Evolutionary conservation across 768 basidiomycete species (phyloP), one percentile per base, ranked within the genome.

Genomic region (Boletus vinaceobasis): DNA sequence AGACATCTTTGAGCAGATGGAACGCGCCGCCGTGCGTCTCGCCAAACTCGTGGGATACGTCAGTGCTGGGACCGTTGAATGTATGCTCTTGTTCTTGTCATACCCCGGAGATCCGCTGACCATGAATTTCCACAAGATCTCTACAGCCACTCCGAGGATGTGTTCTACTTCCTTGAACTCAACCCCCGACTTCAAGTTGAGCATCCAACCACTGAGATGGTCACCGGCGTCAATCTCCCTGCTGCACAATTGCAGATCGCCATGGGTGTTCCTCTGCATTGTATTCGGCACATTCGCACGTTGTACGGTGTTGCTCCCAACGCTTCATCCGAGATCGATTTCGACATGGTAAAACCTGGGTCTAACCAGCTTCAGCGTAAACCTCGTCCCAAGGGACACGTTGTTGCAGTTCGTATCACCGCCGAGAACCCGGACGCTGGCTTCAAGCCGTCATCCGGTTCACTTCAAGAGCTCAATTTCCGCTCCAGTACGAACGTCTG

Each of bases 121-220:
- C 31, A 35, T 29, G 48, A 38, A 36, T 35, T 47, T 57, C 38
- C 46, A 38, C 35, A 58, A 94, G 94, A 98, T 74, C 85, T 99
- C 37, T 99, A 98, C 74, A 95, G 88, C 61, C 93, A 91, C 58
- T 79, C 85, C 0, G 96, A 98, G 57, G 93, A 98, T 67, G 82
- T 85, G 29, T 99, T 98, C 76, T 93, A 89, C 77, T 99, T 99
- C 82, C 81, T 99, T 59, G 97, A 99, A 73, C 84, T 99, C 56
- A 99, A 99, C 73, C 97, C 97, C 43, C 95, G 97, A 81, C 87
- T 99, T 21, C 97, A 99, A 76, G 97, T 99, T 65, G 97, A 99
- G 76, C 97, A 99, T 72, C 97, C 97, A 10, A 99, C 97, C 11
- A 99, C 97, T 21, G 97, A 99, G 73, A 99, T 98, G 93, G 97